A percentile compares a stretch with the other conserved stretches of the same genome.
Conservation (phyloP, 768 basidiomycete species). For the Auricularia auricula-judae region DNA sequence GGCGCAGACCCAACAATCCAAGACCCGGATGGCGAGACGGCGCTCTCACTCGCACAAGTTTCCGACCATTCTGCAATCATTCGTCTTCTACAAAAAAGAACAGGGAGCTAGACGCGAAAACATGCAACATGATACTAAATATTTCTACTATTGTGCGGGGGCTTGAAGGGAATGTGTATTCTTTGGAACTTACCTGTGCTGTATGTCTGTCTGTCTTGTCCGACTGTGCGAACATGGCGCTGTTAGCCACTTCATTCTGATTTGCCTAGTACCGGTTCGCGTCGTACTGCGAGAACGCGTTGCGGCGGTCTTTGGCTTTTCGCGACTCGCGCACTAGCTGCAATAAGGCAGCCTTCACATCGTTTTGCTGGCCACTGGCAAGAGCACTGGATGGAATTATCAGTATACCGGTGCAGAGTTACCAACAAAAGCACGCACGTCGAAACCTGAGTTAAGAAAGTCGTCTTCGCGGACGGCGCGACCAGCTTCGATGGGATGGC, state of each 20-base stretch:
- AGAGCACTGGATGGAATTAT: neutral
- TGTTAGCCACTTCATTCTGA: neutral
- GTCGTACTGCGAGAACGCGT: neutral
- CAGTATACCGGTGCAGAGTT: neutral
- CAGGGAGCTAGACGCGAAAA: neutral
- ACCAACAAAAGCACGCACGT: constrained; percentile 39
- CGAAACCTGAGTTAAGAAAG: constrained; percentile 64
- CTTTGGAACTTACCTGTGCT: too few relatives aligned
- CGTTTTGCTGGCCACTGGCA: neutral
- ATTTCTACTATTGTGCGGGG: neutral
- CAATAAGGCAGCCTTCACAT: neutral
- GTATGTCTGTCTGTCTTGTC: too few relatives aligned
- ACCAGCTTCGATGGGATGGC: constrained; percentile 51
- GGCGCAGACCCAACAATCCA: constrained; percentile 50
- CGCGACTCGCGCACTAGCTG: neutral
- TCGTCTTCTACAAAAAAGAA: neutral
- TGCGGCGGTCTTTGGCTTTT: neutral
- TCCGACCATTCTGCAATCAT: neutral
- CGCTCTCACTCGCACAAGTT: neutral
- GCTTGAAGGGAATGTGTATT: too few relatives aligned
- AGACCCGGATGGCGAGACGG: neutral
- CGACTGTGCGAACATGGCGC: neutral
- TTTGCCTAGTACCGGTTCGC: neutral
- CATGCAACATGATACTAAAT: neutral
- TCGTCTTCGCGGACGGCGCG: constrained; percentile 53